Evolutionary conservation across 176 grass and related monocot genomes (phyloP), one percentile per base, ranked within the genome.

Genomic region (Musa acuminata): DNA sequence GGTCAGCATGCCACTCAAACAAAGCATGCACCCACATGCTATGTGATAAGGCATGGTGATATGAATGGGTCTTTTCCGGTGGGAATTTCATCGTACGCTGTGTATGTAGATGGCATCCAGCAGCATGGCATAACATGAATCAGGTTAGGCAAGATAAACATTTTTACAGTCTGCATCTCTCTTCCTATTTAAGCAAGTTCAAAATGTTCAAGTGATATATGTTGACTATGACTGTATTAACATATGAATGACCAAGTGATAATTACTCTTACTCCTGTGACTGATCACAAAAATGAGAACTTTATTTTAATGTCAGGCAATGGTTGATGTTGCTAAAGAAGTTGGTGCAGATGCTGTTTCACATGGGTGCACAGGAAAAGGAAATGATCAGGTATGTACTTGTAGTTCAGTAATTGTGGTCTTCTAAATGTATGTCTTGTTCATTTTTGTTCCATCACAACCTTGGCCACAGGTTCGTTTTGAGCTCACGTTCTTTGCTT

Each of bases 351-450:
- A 91, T 86, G 90, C 88, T 62, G 90, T 91, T 79, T 82, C 95
- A 67, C 86, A 89, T 91, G 95, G 95, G 64, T 99, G 95, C 73
- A 94, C 90, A 51, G 90, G 90, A 55, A 94, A 99, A 89, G 95
- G 90, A 75, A 98, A 98, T 72, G 95, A 98, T 89, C 86, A 94
- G 90, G 90, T 93, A 65, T 66, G 29, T 22, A 3, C 11, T 81
- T 55, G 9, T 49, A 20, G 24, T 64, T 72, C 72, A 19, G n/a
- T 49, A 17, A 55, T 79, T 62, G 8, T 25, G 8, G 19, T 70
- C 16, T 49, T 72, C 9, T 23, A 25, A 52, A 22, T 27, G 52
- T 22, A 63, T 60, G 17, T 53, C 29, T 64, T 76, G 35, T 70
- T 20, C 16, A 0, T 27, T 29, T 62, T 43, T 35, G 1, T 20